A percentile compares a stretch with the other conserved stretches of the same genome.
phyloP scores from a whole-genome alignment of 306 rosid species.

The Cicer yamashitae region DNA sequence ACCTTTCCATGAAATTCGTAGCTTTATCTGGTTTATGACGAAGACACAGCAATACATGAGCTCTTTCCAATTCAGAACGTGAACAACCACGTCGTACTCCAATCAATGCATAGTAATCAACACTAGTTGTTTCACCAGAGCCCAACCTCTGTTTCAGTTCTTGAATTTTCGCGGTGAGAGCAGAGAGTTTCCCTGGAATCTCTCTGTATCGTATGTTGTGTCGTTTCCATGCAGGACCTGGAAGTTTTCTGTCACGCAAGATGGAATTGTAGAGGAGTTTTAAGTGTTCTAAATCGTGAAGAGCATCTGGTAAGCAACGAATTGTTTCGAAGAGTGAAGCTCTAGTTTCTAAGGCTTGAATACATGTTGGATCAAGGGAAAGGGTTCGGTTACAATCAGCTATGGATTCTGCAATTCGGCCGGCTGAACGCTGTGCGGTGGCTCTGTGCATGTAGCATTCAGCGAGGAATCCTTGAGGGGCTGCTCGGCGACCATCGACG shows the following conservation, averaged over 20 bases:
- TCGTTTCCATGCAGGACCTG: constrained; percentile 93
- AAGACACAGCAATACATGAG: constrained; percentile 67
- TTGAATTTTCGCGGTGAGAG: constrained; percentile 67
- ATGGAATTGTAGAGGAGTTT: constrained; percentile 89
- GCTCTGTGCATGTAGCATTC: constrained; percentile 91
- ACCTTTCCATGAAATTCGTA: constrained; percentile 68
- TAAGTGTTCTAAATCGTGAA: constrained; percentile 90
- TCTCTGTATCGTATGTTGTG: constrained; percentile 78
- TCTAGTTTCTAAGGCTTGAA: constrained; percentile 87
- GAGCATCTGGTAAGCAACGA: constrained; percentile 83
- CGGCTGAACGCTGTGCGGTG: constrained; percentile 65
- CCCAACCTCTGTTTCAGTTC: constrained; percentile 74
- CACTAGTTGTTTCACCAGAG: constrained; percentile 68
- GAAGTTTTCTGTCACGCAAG: constrained; percentile 80
- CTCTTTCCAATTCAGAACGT: constrained; percentile 85
- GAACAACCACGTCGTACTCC: constrained; percentile 91
- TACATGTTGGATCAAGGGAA: constrained; percentile 75
- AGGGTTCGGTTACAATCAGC: constrained; percentile 92
- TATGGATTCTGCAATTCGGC: constrained; percentile 83
- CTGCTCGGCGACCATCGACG: constrained; percentile 88
- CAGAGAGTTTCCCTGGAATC: constrained; percentile 83
- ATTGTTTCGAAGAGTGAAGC: constrained; percentile 77
- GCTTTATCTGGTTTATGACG: constrained; percentile 92
- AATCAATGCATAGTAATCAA: constrained; percentile 81
- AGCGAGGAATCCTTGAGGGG: constrained; percentile 89